Base-by-base conservation (phyloP, 371 early-diverging fungal species). In the Entomophthora muscae region DNA sequence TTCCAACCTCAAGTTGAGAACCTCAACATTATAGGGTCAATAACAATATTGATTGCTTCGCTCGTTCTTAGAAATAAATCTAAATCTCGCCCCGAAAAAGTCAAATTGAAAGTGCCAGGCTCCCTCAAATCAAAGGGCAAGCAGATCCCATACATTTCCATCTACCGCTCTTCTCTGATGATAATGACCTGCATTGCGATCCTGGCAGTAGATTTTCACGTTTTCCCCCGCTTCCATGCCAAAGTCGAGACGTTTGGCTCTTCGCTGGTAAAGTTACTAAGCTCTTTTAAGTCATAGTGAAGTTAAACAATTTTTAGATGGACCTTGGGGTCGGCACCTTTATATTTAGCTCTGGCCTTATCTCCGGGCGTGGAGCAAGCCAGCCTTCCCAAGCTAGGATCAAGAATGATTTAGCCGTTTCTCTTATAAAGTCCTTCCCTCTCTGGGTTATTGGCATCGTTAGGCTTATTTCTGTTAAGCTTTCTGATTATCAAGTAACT, bases 151-250 rank as follows among this genome's bases (percentile, higher is more conserved):
- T 51, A 17, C n/a, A 51, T 90, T 67, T 85, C 82, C 27, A 80
- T 80, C 0, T 89, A 86, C 70, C 82, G 90, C 5, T 83, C 84
- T 5, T 82, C 79, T 27, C 75, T 89, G 76, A 84, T 86, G 92
- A 69, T 86, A 68, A 57, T 83, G 57, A 90, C 84, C 33, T 94
- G 84, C 71, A 81, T 80, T 32, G 79, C 77, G 12, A 97, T 97
- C 61, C 76, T 97, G 17, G 97, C 95, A 0, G 96, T 97, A 1
- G 98, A 97, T 73, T 97, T 97, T 70, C 78, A 80, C n/a, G 79
- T 90, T 29, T 96, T 94, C 67, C 96, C 96, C 3, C 76, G 93
- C 24, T 76, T 83, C 27, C 92, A 85, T 71, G 91, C 92, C 61
- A 97, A 97, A 74, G 87, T 88, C 2, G 96, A 97, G 66, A 85